phyloP scores from a whole-genome alignment of 2,329 filamentous ascomycete genomes.

The Talaromyces sp. region DNA sequence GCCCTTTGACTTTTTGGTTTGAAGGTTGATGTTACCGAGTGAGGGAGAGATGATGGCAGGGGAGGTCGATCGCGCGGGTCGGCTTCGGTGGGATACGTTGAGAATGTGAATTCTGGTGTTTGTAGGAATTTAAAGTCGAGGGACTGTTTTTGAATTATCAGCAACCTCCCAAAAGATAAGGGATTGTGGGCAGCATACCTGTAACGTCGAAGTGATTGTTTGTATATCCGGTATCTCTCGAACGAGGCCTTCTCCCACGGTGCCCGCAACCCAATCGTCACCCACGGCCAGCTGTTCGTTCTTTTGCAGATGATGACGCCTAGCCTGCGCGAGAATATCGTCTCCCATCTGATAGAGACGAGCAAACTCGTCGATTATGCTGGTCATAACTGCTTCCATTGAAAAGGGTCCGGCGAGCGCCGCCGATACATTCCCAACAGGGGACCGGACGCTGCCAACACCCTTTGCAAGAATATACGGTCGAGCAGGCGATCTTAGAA shows the following conservation, averaged over 20 bases:
- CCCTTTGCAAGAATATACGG: conserved; percentile 73
- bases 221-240: conserved; percentile 48
- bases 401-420: conserved; percentile 41
- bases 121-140: conserved; percentile 71
- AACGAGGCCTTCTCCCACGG: conserved; percentile 47
- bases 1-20: not conserved
- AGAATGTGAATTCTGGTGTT: conserved; percentile 76
- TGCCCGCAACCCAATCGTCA: conserved; percentile 32
- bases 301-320: conserved; percentile 26
- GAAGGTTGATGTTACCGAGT: conserved; percentile 33
- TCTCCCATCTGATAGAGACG: conserved; percentile 53
- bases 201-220: conserved; percentile 54
- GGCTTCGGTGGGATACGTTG: conserved; percentile 53
- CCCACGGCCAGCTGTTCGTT: conserved; percentile 28
- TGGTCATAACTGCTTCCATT: conserved; percentile 41
- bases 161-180: not conserved
- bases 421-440: conserved; percentile 70
- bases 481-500: conserved; percentile 73
- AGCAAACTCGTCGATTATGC: conserved; percentile 60
- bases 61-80: conserved; percentile 52
- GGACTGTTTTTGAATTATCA: conserved; percentile 23
- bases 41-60: conserved; percentile 44
- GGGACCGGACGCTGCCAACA: conserved; percentile 84
- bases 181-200: conserved; percentile 33
- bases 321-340: conserved; percentile 28